Conservation (phyloP, 1,139 yeast genomes). For the Candida glucosophila region DNA sequence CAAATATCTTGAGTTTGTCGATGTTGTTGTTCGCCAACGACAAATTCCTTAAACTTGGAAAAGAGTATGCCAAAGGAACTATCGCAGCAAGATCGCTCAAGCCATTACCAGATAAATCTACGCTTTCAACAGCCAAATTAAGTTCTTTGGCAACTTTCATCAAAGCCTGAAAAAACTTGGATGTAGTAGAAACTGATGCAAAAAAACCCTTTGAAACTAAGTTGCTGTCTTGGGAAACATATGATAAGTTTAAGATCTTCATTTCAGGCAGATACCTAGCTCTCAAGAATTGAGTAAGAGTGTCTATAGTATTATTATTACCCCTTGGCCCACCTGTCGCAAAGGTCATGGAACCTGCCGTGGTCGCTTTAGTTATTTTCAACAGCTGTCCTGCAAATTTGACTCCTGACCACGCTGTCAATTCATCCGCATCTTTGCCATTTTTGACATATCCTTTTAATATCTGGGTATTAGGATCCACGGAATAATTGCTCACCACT, state of each 20-base stretch:
- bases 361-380: constrained; percentile 37
- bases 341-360: constrained; percentile 12
- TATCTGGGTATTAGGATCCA: constrained; percentile 36
- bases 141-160: constrained; percentile 69
- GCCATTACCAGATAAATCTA: constrained; percentile 67
- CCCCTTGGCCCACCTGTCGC: constrained; percentile 12
- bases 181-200: constrained; percentile 44
- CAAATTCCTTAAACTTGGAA: constrained; percentile 68
- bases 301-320: constrained; percentile 42
- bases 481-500: constrained; percentile 37
- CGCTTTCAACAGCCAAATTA: constrained; percentile 54
- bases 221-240: constrained; percentile 57
- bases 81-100: constrained; percentile 55
- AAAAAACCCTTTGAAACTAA: constrained; percentile 60
- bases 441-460: constrained; percentile 52
- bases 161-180: constrained; percentile 86
- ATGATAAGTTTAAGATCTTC: constrained; percentile 64
- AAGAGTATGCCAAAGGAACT: constrained; percentile 61
- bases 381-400: constrained; percentile 72
- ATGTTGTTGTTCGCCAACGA: constrained; percentile 74
- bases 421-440: constrained; percentile 47
- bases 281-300: constrained; percentile 52
- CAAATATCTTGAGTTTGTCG: constrained; percentile 49
- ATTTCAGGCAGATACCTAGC: constrained; percentile 58
- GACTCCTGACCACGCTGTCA: constrained; percentile 63